Base-by-base conservation (phyloP, 2,329 filamentous ascomycete species). In the Colletotrichum orchidophilum region DNA sequence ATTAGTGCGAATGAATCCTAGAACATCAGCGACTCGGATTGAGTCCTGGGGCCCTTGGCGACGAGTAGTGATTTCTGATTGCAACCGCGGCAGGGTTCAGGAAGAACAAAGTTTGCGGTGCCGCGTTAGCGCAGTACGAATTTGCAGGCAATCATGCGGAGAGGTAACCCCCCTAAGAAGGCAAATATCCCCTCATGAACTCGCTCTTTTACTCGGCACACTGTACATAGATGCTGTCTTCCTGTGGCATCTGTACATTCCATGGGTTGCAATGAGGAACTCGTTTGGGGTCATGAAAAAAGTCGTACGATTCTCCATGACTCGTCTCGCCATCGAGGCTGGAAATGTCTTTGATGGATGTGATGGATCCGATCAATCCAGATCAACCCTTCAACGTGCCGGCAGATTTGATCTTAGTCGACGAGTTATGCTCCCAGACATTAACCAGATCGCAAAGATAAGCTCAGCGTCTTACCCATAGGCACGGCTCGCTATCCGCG, bases 41-140 rank as follows among this genome's bases (percentile, higher is more conserved):
- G 24, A 39, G 62, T 27, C 62, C 50, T 49, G 13, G n/a, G n/a
- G 12, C 52, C 15, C 62, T 64, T 33, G 53, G 35, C 62, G 62
- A 53, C 53, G 11, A 58, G 27, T 63, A 46, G 33, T 64, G 35
- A 64, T 64, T 64, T 64, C 62, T 27, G 62, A 7, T 15, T 64
- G 52, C 6, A 35, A 64, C 60, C 31, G 33, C 27, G 0, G 18
- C 55, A 66, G 55, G 63, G 55, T 60, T 42, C 21, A 31, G 18
- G 53, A 35, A 55, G 31, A 31, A 54, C 24, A 57, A 31, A 31
- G 29, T 66, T 60, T 66, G 55, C 63, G 52, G 24, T 53, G 55
- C 63, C 63, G 63, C 55, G 26, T 18, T 50, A 18, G 26, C 39
- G 46, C 63, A 66, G 63, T 15, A 42, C 35, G 60, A 53, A 61